These are phyloP conservation scores for Aspergillus indologenus DNA, from an alignment of 495 filamentous ascomycete species.

Conservation along the genomic window DNA sequence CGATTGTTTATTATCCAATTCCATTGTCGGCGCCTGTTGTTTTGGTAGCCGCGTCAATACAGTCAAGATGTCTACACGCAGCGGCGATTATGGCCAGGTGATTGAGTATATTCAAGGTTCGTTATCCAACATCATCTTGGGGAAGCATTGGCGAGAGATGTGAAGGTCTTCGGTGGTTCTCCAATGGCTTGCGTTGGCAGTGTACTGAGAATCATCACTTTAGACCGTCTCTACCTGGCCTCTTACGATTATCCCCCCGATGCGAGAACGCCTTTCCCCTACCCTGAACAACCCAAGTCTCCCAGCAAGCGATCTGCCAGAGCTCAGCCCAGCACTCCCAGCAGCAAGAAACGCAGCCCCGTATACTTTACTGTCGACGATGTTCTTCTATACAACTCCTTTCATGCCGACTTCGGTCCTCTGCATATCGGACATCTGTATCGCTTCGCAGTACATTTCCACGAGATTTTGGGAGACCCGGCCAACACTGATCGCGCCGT, in stretches of 20 bases:
- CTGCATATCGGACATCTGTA: constrained; percentile 97
- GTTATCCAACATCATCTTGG: constrained; percentile 9
- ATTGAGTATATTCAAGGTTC: constrained; percentile 78
- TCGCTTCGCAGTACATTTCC: constrained; percentile 89
- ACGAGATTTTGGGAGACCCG: constrained; percentile 87
- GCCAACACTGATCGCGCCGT: constrained; percentile 79
- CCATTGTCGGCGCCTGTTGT: constrained; percentile 11
- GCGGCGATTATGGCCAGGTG: constrained; percentile 62
- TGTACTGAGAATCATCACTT: constrained; percentile 2
- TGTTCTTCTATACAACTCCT: constrained; percentile 90
- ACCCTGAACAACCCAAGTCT: constrained; percentile 59
- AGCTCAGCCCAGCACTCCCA: constrained; percentile 54
- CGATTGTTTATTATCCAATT: constrained; percentile 13
- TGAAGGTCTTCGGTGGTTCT: neutral
- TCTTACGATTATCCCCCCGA: constrained; percentile 82
- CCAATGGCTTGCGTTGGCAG: neutral
- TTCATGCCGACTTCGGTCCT: constrained; percentile 97
- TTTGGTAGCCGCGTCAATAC: constrained; percentile 12
- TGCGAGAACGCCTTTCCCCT: constrained; percentile 82
- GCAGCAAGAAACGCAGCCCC: constrained; percentile 56
- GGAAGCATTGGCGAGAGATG: neutral
- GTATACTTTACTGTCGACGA: constrained; percentile 97
- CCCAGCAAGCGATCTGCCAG: constrained; percentile 75
- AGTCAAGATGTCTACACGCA: constrained; percentile 36
- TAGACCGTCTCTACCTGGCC: constrained; percentile 93